A percentile compares a stretch with the other conserved stretches of the same genome.
Conservation (phyloP, 1,139 yeast genomes). For the Hanseniaspora gamundiae region DNA sequence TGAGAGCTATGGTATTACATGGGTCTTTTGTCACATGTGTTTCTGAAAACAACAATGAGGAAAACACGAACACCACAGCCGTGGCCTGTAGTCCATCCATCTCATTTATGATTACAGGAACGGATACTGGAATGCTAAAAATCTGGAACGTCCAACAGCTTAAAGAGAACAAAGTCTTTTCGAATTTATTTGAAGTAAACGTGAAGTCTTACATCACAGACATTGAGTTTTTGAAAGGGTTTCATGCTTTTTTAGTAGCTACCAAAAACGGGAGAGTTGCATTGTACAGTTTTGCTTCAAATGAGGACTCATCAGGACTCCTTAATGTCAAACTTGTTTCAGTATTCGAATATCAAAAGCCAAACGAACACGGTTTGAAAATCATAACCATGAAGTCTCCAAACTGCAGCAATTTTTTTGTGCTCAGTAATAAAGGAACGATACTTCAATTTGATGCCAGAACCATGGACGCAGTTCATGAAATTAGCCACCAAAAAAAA, state of each 20-base stretch:
- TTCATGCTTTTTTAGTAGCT: constrained; percentile 58
- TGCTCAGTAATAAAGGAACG: constrained; percentile 42
- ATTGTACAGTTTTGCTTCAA: constrained; percentile 20
- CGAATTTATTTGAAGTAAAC: constrained; percentile 39
- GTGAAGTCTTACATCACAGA: constrained; percentile 37
- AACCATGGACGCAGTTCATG: constrained; percentile 36
- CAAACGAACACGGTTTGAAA: constrained; percentile 33
- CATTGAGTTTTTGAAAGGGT: constrained; percentile 42
- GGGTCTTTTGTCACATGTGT: constrained; percentile 51
- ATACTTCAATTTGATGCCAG: constrained; percentile 49
- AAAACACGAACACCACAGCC: constrained; percentile 33
- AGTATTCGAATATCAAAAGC: constrained; percentile 27
- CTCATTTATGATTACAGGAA: constrained; percentile 64
- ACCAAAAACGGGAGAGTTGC: constrained; percentile 53
- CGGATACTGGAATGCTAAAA: constrained; percentile 57
- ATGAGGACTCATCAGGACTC: constrained; percentile 6
- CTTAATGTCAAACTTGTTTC: constrained; percentile 34
- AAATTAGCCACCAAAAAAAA: constrained; percentile 41
- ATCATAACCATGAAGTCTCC: constrained; percentile 30
- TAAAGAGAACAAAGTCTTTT: constrained; percentile 51
- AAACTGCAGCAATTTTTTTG: constrained; percentile 28
- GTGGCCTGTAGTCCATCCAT: constrained; percentile 47
- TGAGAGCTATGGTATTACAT: constrained; percentile 22
- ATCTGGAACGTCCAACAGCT: constrained; percentile 69
- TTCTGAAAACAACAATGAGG: constrained; percentile 37